Conservation (phyloP, 768 basidiomycete species). For the Pisolithus albus region DNA sequence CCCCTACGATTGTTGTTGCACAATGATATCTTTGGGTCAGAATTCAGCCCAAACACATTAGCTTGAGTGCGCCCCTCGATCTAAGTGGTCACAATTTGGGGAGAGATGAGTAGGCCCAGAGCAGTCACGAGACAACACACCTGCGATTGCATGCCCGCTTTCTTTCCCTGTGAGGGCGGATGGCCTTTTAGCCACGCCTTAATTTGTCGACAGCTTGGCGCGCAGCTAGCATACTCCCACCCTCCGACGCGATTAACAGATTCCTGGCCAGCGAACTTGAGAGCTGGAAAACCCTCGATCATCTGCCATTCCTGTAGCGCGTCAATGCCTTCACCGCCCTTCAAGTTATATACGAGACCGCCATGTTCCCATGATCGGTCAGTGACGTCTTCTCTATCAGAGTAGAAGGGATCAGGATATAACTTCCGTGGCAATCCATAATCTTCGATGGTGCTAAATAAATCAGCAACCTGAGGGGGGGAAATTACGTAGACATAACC, state of each 20-base stretch:
- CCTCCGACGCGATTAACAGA: slow-evolving; percentile 38
- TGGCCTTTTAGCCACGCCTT: slow-evolving; percentile 45
- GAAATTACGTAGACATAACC: slow-evolving; percentile 39
- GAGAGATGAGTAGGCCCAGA: background rate
- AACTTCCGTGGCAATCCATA: slow-evolving; percentile 50
- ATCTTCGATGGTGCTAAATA: slow-evolving; percentile 38
- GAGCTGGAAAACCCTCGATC: slow-evolving; percentile 3
- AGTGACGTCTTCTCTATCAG: slow-evolving; percentile 62
- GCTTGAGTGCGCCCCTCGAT: slow-evolving; percentile 73
- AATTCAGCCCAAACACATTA: slow-evolving; percentile 62
- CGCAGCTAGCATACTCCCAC: slow-evolving; percentile 75
- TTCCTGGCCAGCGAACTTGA: background rate
- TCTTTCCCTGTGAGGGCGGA: slow-evolving; percentile 10
- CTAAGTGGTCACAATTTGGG: slow-evolving; percentile 24
- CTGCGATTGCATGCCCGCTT: slow-evolving; percentile 41
- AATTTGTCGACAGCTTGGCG: slow-evolving; percentile 55
- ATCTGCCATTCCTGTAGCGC: slow-evolving; percentile 56
- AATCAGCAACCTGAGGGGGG: slow-evolving; percentile 46
- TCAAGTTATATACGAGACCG: slow-evolving; percentile 66
- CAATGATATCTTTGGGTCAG: slow-evolving; percentile 37
- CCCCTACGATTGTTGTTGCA: slow-evolving; percentile 43
- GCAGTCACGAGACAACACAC: slow-evolving; percentile 23
- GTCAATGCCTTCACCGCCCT: slow-evolving; percentile 52
- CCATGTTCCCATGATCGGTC: slow-evolving; percentile 68
- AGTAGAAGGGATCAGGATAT: slow-evolving; percentile 80